Evolutionary conservation across 2,329 filamentous ascomycete genomes (phyloP).

Genomic region (Emergomyces pasteurianus): DNA sequence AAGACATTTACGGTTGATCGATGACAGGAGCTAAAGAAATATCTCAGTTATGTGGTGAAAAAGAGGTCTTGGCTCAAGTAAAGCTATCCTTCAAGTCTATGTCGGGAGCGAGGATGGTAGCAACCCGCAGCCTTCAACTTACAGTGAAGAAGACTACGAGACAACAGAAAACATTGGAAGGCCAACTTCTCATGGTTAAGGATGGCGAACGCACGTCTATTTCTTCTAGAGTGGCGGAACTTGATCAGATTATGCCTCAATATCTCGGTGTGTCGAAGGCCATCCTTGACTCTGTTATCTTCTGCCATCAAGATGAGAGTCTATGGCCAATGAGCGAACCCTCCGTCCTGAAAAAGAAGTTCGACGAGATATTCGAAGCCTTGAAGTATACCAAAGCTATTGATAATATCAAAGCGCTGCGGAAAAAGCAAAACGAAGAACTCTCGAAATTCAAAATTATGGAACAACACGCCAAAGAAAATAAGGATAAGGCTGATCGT

Average conservation of each 20-base stretch:
- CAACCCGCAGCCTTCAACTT: conserved; percentile 72
- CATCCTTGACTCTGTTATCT: conserved; percentile 88
- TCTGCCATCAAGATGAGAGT: conserved; percentile 97
- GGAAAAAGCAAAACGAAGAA: conserved; percentile 70
- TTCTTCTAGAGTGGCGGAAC: conserved; percentile 67
- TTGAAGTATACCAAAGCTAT: conserved; percentile 96
- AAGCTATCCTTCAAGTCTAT: conserved; percentile 77
- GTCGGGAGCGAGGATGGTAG: conserved; percentile 66
- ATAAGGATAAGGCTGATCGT: conserved; percentile 73
- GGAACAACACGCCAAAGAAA: conserved; percentile 64
- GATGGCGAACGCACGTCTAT: conserved; percentile 68
- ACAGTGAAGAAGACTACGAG: conserved; percentile 71
- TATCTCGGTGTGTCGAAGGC: conserved; percentile 82
- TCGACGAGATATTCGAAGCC: conserved; percentile 96
- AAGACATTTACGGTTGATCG: not conserved
- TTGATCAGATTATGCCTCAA: conserved; percentile 73
- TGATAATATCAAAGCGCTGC: conserved; percentile 78
- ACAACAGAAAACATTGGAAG: conserved; percentile 73
- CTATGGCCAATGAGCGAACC: conserved; percentile 94
- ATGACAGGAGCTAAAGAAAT: conserved; percentile 5
- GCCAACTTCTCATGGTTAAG: conserved; percentile 60
- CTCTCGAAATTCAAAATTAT: conserved; percentile 60
- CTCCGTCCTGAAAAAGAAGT: conserved; percentile 73
- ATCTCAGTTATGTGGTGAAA: conserved; percentile 60
- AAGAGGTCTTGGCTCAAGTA: conserved; percentile 81